These are phyloP conservation scores for Aureobasidium lini DNA, from an alignment of 2,329 filamentous ascomycete genomes.

Conservation along the genomic window DNA sequence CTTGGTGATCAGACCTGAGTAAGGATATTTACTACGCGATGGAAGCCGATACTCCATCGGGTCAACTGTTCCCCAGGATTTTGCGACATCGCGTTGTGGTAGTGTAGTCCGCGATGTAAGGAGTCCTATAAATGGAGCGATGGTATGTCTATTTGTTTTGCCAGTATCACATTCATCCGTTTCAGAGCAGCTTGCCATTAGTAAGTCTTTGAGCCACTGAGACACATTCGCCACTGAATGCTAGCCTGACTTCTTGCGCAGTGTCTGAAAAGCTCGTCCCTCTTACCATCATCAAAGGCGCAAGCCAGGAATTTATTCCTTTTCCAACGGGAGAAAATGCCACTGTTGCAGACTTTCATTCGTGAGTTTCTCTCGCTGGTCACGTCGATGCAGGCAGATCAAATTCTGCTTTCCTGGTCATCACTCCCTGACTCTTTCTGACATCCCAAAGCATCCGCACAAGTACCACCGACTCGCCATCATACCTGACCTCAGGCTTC, in stretches of 20 bases:
- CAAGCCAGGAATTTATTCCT: constrained; percentile 18
- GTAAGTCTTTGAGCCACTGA: background rate
- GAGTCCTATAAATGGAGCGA: background rate
- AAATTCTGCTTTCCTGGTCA: background rate
- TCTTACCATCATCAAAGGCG: constrained; percentile 21
- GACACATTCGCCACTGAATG: no score
- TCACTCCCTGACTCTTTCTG: background rate
- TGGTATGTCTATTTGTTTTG: background rate
- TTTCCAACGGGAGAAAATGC: constrained; percentile 16
- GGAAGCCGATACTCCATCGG: constrained; percentile 21
- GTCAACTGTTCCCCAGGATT: background rate
- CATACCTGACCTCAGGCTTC: constrained; percentile 19
- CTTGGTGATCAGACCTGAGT: background rate
- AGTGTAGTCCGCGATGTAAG: background rate
- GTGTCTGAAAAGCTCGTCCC: constrained; percentile 14
- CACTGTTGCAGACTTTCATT: constrained; percentile 20
- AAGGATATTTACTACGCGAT: constrained; percentile 16
- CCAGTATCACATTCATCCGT: background rate
- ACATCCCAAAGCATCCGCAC: constrained; percentile 15
- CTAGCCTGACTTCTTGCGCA: background rate
- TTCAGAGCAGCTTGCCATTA: background rate
- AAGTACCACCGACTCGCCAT: constrained; percentile 15
- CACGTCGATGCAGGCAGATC: no score
- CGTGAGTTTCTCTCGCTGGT: background rate
- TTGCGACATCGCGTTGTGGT: background rate